Conservation (phyloP, 2,329 filamentous ascomycete species). For the Colletotrichum cordylinicola region DNA sequence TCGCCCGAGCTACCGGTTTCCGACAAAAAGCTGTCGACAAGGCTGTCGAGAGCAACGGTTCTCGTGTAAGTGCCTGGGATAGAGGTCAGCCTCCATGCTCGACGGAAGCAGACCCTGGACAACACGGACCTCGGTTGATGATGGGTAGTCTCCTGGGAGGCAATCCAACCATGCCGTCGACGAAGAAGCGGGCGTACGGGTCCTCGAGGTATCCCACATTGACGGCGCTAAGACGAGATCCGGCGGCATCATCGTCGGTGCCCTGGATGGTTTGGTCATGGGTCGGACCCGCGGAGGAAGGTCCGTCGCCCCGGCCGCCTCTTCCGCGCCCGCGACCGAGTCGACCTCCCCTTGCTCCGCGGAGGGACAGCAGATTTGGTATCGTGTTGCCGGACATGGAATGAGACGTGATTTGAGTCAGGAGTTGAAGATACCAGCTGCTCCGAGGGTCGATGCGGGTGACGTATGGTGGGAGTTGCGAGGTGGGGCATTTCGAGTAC, state of each 20-base stretch:
- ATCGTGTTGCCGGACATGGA: conserved; percentile 76
- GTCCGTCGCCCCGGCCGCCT: conserved; percentile 29
- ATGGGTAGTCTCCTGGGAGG: conserved; percentile 78
- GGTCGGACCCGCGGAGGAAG: conserved; percentile 34
- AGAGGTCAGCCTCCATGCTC: conserved; percentile 21
- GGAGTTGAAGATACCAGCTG: background rate
- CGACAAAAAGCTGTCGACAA: conserved; percentile 76
- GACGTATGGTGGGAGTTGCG: conserved; percentile 1
- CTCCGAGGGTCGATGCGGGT: background rate
- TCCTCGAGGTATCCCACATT: conserved; percentile 85
- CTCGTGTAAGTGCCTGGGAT: conserved; percentile 85
- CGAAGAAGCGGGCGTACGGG: conserved; percentile 76
- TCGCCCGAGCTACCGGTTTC: conserved; percentile 30
- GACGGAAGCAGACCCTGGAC: conserved; percentile 21
- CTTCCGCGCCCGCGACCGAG: conserved; percentile 38
- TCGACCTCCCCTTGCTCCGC: conserved; percentile 50
- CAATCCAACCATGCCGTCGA: conserved; percentile 51
- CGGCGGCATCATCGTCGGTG: conserved; percentile 90
- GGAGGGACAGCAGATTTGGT: conserved; percentile 74
- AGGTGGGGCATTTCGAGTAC: background rate
- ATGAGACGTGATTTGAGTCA: background rate
- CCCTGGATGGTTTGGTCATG: conserved; percentile 82
- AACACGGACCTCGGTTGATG: conserved; percentile 82
- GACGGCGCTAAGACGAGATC: conserved; percentile 88
- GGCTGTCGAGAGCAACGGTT: conserved; percentile 79